Evolutionary conservation across 768 basidiomycete genomes (phyloP).

Genomic region (Lyophyllum shimeji): DNA sequence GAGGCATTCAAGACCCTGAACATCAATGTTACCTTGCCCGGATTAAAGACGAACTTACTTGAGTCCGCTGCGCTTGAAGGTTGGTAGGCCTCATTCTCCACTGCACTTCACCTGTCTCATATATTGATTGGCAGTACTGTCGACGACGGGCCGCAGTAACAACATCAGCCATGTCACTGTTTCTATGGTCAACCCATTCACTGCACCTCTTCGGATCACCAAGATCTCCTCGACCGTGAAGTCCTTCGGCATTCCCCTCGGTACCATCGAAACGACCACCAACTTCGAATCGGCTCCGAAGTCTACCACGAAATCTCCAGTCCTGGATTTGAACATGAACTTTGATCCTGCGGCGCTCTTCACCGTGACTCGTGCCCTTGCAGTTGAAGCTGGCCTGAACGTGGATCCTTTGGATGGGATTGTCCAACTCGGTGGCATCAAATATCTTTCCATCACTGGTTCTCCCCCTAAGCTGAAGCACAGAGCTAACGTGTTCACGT

Average conservation of each 20-base stretch:
- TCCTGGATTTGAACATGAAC: conserved; percentile 62
- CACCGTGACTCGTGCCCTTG: conserved; percentile 66
- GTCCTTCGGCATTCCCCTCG: conserved; percentile 60
- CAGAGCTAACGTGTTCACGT: conserved; percentile 56
- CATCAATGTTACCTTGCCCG: conserved; percentile 58
- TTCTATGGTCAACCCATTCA: conserved; percentile 66
- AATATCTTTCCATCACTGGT: conserved; percentile 48
- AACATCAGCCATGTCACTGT: conserved; percentile 69
- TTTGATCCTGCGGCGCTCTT: conserved; percentile 68
- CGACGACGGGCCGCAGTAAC: conserved; percentile 60
- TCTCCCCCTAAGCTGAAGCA: conserved; percentile 26
- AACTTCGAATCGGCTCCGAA: conserved; percentile 55
- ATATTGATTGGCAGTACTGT: conserved; percentile 42
- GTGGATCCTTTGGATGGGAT: conserved; percentile 65
- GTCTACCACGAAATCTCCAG: conserved; percentile 54
- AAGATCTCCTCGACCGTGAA: conserved; percentile 59
- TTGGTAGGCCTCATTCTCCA: conserved; percentile 32
- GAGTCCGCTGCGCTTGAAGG: conserved; percentile 55
- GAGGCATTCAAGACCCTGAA: conserved; percentile 62
- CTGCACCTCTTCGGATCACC: conserved; percentile 55
- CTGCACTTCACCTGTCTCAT: conserved; percentile 4
- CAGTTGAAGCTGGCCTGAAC: conserved; percentile 60
- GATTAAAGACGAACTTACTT: conserved; percentile 55
- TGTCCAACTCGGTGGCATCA: conserved; percentile 64
- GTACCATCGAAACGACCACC: conserved; percentile 53